A percentile compares a stretch with the other conserved stretches of the same genome.
phyloP scores from a whole-genome alignment of 805 yeast genomes.

The Wickerhamiella siamensis region DNA sequence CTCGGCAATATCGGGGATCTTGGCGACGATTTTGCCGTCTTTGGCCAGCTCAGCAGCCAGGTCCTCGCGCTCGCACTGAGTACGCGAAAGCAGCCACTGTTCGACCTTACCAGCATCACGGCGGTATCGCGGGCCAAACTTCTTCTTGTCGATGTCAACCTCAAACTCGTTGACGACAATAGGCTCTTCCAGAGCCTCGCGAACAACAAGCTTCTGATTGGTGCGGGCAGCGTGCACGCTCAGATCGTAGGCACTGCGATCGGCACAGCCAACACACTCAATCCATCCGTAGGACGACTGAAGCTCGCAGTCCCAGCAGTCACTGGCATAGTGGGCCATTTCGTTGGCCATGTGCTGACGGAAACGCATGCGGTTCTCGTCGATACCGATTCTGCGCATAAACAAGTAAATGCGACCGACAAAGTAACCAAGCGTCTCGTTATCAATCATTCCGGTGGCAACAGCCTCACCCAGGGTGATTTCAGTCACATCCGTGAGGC shows the following conservation, averaged over 20 bases:
- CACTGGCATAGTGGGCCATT: conserved; percentile 99
- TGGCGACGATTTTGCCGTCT: conserved; percentile 50
- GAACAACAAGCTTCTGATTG: conserved; percentile 85
- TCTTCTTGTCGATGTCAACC: conserved; percentile 80
- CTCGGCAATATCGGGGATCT: conserved; percentile 46
- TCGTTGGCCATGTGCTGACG: conserved; percentile 98
- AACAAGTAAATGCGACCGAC: conserved; percentile 83
- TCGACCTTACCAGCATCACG: conserved; percentile 91
- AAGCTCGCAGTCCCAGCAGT: conserved; percentile 99
- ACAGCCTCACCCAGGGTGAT: conserved; percentile 87
- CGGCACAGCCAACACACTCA: conserved; percentile 99
- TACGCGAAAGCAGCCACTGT: conserved; percentile 55
- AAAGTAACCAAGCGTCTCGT: conserved; percentile 94
- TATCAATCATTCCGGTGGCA: conserved; percentile 72
- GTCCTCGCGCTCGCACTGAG: conserved; percentile 73
- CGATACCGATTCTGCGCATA: conserved; percentile 80
- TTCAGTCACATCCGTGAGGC: conserved; percentile 52
- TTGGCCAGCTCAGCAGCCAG: conserved; percentile 52
- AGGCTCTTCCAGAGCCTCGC: conserved; percentile 80
- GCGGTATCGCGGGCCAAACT: conserved; percentile 96
- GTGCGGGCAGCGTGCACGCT: conserved; percentile 91
- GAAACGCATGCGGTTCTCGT: conserved; percentile 70
- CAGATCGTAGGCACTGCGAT: conserved; percentile 94
- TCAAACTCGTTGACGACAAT: conserved; percentile 68
- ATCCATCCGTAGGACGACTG: conserved; percentile 97